Base-by-base conservation (phyloP, 106 monocot species). In the Allium sativum region DNA sequence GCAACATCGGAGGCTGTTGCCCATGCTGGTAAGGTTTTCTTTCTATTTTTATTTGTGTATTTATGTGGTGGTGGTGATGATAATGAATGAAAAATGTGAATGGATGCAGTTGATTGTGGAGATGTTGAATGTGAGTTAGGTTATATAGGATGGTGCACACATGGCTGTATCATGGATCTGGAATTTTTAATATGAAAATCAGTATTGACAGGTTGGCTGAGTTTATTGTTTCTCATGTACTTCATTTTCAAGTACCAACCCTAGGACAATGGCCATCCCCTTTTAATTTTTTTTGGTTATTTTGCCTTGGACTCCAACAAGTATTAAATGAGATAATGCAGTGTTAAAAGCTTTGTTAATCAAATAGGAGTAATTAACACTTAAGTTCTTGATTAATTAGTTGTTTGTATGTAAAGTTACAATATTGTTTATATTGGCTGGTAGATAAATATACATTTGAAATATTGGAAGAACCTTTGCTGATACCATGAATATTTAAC, bases 1-100 rank as follows among this genome's bases (percentile, higher is more conserved):
- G 56, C 79, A 82, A n/a, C 90, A 85, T 18, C 82, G 62, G 0
- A 85, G 69, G 64, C 76, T 77, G 72, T 85, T 82, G 21, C 90
- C 82, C 90, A 90, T 90, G 7, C 43, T 58, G 1, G 3, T 61
- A 10, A 17, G 18, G 18, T 14, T 46, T 12, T 45, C 19, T 62
- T 12, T 13, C 12, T 18, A 43, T 61, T 17, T 45, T 10, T 15
- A 11, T 61, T 19, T 45, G 6, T 45, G 6, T 61, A 9, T 21
- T 63, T 16, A 10, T 18, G 22, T 16, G 44, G 44, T 8, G 40
- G 41, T 4, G 44, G n/a, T 3, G 61, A 42, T 18, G 45, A 10
- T 44, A 19, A 18, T 17, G 17, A 43, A 7, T 9, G 15, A 48
- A 12, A 12, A 21, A 20, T 48, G 48, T 48, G 2, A 5, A 31